Base-by-base conservation (phyloP, 2,329 filamentous ascomycete species). In the Venturia carpophila region DNA sequence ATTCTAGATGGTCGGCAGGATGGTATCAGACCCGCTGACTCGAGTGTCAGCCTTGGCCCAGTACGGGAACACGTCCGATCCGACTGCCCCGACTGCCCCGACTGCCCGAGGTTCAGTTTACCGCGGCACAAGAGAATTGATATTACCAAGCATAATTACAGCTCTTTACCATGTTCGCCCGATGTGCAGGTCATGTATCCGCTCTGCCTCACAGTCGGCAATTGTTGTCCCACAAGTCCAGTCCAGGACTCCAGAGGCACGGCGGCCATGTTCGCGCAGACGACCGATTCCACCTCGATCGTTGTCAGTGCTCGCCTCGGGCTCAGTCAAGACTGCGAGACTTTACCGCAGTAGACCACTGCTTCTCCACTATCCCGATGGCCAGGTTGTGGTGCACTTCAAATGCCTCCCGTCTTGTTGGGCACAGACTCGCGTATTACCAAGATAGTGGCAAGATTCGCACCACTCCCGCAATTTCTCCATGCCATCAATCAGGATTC, bases 281-380 rank as follows among this genome's bases (percentile, higher is more conserved):
- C 5, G 27, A 37, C 13, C 15, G 39, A 10, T 37, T 17, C 52
- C 30, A 58, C 52, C 30, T n/a, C 30, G 27, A n/a, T 37, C 27
- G 27, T n/a, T 58, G 52, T 58, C 52, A 37, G 27, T 19, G 52
- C 52, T 21, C 52, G 52, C 27, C 52, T 58, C 52, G 52, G 19
- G 24, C 49, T 55, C 49, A 55, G 6, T 34, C 30, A 34, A 34
- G 30, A 34, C 30, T 34, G 30, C 30, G 30, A 34, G 30, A 3
- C 30, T 34, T 3, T 3, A 6, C 30, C 30, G 6, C 30, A 6
- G 21, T 47, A 2, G 21, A 21, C 45, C 2, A 19, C 24, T 11
- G n/a, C 45, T 49, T 21, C 45, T 11, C 49, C 24, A 34, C 49
- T 56, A 19, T 34, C 47, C 47, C 49, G 13, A 30, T 55, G 49